These are phyloP conservation scores for Phytophthora kernoviae DNA, from an alignment of 352 stramenopile species.

Conservation along the genomic window DNA sequence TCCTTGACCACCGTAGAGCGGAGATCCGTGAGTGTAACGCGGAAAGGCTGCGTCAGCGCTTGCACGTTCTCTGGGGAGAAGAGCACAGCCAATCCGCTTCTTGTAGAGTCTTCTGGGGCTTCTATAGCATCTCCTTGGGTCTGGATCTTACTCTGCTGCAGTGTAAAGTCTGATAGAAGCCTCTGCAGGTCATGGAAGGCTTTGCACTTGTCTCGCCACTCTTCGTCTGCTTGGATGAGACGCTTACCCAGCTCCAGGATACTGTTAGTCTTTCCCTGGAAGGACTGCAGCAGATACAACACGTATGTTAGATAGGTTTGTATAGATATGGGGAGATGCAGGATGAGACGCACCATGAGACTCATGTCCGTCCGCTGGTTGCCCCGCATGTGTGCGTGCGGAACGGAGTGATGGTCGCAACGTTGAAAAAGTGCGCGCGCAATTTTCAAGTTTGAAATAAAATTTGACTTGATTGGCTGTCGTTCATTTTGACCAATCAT, in stretches of 20 bases:
- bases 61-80: conserved; percentile 61
- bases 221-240: conserved; percentile 54
- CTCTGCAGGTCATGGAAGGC: conserved; percentile 50
- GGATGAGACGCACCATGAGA: conserved; percentile 47
- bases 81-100: conserved; percentile 8
- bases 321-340: not conserved
- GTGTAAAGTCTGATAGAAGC: conserved; percentile 32
- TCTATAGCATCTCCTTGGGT: conserved; percentile 7
- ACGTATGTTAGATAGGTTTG: conserved; percentile 4
- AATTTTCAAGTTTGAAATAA: conserved; percentile 12
- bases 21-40: conserved; percentile 56
- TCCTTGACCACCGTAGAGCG: conserved; percentile 70
- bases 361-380: conserved; percentile 48
- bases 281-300: conserved; percentile 32
- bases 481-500: conserved; percentile 15
- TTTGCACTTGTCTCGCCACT: conserved; percentile 65
- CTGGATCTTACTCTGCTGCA: conserved; percentile 5
- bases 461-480: conserved; percentile 6
- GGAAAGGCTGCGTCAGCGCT: conserved; percentile 60
- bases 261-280: conserved; percentile 52
- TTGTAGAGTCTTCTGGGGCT: not conserved
- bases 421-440: not conserved
- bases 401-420: conserved; percentile 27
- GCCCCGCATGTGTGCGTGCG: conserved; percentile 10
- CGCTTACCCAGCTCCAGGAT: conserved; percentile 56